phyloP scores from a whole-genome alignment of 23 red algal genomes.

The Gracilaria domingensis region DNA sequence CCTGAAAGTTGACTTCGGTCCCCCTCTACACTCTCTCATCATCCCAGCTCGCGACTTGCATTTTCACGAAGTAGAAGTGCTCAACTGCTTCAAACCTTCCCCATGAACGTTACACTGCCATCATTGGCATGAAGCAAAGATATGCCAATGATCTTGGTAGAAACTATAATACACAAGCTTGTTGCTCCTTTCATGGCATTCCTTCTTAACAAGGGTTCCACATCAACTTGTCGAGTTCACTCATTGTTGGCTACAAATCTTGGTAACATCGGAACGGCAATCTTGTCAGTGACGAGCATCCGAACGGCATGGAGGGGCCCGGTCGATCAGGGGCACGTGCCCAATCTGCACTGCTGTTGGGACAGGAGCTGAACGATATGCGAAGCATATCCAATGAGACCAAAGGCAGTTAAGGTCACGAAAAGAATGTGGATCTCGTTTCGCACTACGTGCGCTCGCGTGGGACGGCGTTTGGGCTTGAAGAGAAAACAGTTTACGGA shows the following conservation, averaged over 20 bases:
- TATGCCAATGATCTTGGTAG: too few species aligned
- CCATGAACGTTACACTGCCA: background rate
- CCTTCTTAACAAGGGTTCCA: too few species aligned
- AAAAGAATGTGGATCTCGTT: background rate
- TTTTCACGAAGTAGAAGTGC: slow-evolving; percentile 81
- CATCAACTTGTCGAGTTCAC: background rate
- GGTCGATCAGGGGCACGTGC: background rate
- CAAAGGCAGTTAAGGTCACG: background rate
- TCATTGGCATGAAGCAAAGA: too few species aligned
- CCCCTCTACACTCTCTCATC: slow-evolving; percentile 95
- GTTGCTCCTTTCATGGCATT: too few species aligned
- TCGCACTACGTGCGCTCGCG: background rate
- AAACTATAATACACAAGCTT: too few species aligned
- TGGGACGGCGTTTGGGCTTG: too few species aligned
- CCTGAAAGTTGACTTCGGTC: slow-evolving; percentile 64
- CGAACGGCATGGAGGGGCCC: background rate
- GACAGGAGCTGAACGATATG: background rate
- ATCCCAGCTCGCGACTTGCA: slow-evolving; percentile 82
- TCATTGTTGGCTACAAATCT: too few species aligned
- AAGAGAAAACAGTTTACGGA: too few species aligned
- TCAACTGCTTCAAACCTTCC: slow-evolving; percentile 48
- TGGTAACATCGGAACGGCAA: background rate
- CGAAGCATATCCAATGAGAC: background rate
- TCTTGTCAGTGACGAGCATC: background rate
- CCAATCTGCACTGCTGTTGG: background rate